phyloP scores from a whole-genome alignment of 2,329 filamentous ascomycete genomes.

The Pezizomycotina sp. region DNA sequence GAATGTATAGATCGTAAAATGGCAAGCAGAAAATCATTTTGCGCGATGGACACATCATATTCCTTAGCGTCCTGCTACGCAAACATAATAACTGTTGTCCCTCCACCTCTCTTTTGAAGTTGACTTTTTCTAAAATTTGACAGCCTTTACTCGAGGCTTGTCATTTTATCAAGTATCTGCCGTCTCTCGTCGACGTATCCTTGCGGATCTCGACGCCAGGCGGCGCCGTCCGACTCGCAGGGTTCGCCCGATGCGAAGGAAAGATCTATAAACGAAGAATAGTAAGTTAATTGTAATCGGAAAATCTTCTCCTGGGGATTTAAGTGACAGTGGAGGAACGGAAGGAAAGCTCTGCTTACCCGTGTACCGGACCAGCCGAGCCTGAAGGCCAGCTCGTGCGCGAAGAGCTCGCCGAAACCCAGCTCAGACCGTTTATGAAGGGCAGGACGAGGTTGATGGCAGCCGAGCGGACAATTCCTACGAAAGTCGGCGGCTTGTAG shows the following conservation, averaged over 20 bases:
- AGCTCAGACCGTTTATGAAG: constrained; percentile 95
- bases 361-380: constrained; percentile 89
- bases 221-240: neutral
- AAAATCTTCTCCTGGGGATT: neutral
- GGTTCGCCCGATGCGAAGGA: neutral
- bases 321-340: neutral
- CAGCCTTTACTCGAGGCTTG: too few species aligned
- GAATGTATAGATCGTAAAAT: too few species aligned
- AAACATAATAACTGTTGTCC: too few species aligned
- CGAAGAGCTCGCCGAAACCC: constrained; percentile 90
- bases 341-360: constrained; percentile 38
- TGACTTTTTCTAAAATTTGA: too few species aligned
- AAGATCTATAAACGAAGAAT: constrained; percentile 19
- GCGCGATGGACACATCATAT: too few species aligned
- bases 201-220: neutral
- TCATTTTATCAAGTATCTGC: too few species aligned
- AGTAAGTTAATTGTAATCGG: neutral
- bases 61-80: too few species aligned
- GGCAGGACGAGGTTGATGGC: constrained; percentile 92
- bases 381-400: constrained; percentile 84
- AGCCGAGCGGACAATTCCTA: constrained; percentile 68
- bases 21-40: too few species aligned
- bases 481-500: constrained; percentile 76
- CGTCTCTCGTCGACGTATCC: too few species aligned
- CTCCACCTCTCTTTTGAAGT: too few species aligned